Evolutionary conservation across 768 basidiomycete genomes (phyloP), one percentile per base, ranked within the genome.

Genomic region (Naganishia onofrii): DNA sequence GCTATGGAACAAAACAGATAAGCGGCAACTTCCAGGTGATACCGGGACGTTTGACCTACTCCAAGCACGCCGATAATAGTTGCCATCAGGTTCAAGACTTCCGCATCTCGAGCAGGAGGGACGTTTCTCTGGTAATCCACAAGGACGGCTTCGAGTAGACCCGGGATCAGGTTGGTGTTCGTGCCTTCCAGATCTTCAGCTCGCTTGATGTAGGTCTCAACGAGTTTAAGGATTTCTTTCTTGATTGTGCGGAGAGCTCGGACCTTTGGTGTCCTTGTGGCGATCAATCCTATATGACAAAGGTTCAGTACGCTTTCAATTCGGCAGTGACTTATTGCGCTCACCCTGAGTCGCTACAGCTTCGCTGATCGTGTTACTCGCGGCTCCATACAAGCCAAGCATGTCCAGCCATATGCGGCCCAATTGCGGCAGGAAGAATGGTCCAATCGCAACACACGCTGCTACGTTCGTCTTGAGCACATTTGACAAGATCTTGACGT

Each of bases 401-500:
- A 98, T 96, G 80, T 99, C 96, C 75, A 96, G 83, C 85, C 95
- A 99, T 79, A 98, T 87, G 44, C 93, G 88, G 1, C 92, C 92
- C 51, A 98, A 88, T 78, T 99, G 96, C n/a, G 95, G 95, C 0
- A 94, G 84, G 82, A 95, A 99, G 84, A 97, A 94, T 75, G 89
- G 90, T 54, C 96, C 95, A 72, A 98, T 96, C 28, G 93, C 96
- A 1, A 90, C 91, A 81, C 94, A 98, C 0, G 95, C 94, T 6
- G 96, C 91, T 17, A 97, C 94, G 79, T 99, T 99, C 26, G 96
- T 99, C 83, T 99, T 99, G 76, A 99, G 84, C 56, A 99, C 92
- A 77, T 99, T 98, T 0, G 91, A 88, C 63, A 99, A 84, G 75
- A 97, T 93, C 81, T 97, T 97, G 82, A 98, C 92, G 79, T 97